phyloP scores from a whole-genome alignment of 179 eudicot genomes.

The Beta lomatogona region DNA sequence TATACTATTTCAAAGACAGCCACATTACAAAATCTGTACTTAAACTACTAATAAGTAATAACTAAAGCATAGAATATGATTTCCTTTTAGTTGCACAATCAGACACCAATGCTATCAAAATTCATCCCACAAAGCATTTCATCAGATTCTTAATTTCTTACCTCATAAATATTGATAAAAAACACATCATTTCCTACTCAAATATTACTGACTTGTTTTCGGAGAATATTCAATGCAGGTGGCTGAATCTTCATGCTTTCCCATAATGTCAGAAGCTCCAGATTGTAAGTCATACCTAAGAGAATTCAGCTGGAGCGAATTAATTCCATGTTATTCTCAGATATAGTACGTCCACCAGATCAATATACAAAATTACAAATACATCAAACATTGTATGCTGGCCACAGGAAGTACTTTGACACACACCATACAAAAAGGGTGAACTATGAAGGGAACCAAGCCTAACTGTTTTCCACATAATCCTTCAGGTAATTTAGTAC shows the following conservation, averaged over 20 bases:
- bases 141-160: neutral
- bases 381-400: neutral
- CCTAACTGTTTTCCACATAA: neutral
- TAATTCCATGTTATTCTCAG: neutral
- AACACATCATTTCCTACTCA: neutral
- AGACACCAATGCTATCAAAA: neutral
- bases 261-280: slow-evolving; percentile 47
- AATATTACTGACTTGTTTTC: slow-evolving; percentile 60
- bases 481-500: neutral
- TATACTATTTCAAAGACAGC: neutral
- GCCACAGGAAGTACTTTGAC: neutral
- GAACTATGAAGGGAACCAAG: neutral
- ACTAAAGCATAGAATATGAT: neutral
- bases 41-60: neutral
- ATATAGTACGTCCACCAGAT: neutral
- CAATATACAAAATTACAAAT: neutral
- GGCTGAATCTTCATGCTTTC: slow-evolving; percentile 71
- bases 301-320: slow-evolving; percentile 14
- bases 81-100: neutral
- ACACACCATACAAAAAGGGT: neutral
- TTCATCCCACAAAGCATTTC: neutral
- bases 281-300: slow-evolving; percentile 71
- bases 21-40: neutral
- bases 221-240: slow-evolving; percentile 69
- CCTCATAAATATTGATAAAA: neutral